Evolutionary conservation across 306 rosid genomes (phyloP), one percentile per base, ranked within the genome.

Genomic region (Glycyrrhiza uralensis): DNA sequence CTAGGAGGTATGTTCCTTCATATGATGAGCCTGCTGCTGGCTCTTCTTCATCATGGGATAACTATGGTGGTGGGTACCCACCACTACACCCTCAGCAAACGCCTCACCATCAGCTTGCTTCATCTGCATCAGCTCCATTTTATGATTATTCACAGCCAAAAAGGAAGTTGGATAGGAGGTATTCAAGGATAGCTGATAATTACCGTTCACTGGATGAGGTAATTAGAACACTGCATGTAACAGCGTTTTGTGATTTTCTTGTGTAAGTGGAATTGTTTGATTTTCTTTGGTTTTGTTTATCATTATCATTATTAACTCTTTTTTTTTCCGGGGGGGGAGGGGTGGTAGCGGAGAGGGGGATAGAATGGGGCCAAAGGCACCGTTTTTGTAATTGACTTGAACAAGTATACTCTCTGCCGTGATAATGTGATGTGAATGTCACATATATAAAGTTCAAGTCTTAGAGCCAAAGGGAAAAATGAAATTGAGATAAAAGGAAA

Each of bases 141-240:
- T 74, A 62, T 68, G 84, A 66, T 18, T 46, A 76, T 39, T 73
- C 81, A 22, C 85, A 35, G 39, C 83, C 82, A 3, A 80, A 28
- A 44, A 86, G 87, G 74, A 89, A 59, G 44, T 41, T 83, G 70
- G 86, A 89, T 67, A 85, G 82, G 66, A 89, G 38, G 75, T 91
- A 81, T 80, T 89, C 96, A 0, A 86, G 85, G 71, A 94, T 94
- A 10, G 84, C 91, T 57, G 98, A 91, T 79, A 66, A 91, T 80
- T 94, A 89, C 63, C 86, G 66, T 24, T 91, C 98, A 60, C 66
- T 91, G 45, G 92, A 91, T 59, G 96, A 94, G 98, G 98, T 79
- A 51, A n/a, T 63, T 78, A 2, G 5, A 67, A 47, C 55, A 13
- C 23, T 72, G 64, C 74, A 39, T 49, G 19, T 51, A 61, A 45